A percentile compares a stretch with the other conserved stretches of the same genome.
Evolutionary conservation across 2,329 filamentous ascomycete species (phyloP).

Genomic region (Xylaria sp.): DNA sequence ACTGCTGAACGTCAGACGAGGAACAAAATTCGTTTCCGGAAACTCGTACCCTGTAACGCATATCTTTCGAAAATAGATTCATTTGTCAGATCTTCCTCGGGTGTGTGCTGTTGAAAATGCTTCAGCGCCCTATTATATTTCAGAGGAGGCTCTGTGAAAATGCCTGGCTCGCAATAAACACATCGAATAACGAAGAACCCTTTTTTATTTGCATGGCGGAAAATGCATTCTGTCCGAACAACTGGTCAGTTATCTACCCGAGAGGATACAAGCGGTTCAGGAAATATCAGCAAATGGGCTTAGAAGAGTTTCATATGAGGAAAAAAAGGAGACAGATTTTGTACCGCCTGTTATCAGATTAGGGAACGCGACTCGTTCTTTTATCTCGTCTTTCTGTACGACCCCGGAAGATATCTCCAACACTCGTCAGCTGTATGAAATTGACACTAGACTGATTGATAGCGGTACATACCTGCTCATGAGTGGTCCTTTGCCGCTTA

Average conservation of each 20-base stretch:
- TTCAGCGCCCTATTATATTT: slow-evolving; percentile 46
- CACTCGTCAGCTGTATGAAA: slow-evolving; percentile 26
- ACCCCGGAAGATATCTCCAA: slow-evolving; percentile 17
- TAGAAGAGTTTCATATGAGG: not conserved
- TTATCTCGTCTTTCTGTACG: slow-evolving; percentile 22
- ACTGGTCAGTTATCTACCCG: not conserved
- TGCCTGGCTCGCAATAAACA: slow-evolving; percentile 36
- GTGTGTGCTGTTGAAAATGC: slow-evolving; percentile 46
- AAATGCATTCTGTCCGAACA: slow-evolving; percentile 45
- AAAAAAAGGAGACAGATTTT: not conserved
- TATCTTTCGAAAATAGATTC: slow-evolving; percentile 49
- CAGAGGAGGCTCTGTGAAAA: slow-evolving; percentile 46
- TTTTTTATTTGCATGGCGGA: slow-evolving; percentile 42
- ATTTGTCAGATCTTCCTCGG: slow-evolving; percentile 42
- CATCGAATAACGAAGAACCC: slow-evolving; percentile 49
- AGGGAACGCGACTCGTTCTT: slow-evolving; percentile 45
- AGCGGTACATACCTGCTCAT: slow-evolving; percentile 37
- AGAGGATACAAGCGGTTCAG: not conserved
- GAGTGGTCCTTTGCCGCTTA: slow-evolving; percentile 41
- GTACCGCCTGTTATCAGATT: slow-evolving; percentile 44
- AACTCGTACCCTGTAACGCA: slow-evolving; percentile 43
- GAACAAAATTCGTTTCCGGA: not conserved
- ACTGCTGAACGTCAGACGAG: slow-evolving; percentile 38
- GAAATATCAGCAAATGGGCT: too few relatives aligned
- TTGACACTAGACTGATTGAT: not conserved